A percentile compares a stretch with the other conserved stretches of the same genome.
Conservation (phyloP, 495 filamentous ascomycete species). For the Penicillium flavigenum region DNA sequence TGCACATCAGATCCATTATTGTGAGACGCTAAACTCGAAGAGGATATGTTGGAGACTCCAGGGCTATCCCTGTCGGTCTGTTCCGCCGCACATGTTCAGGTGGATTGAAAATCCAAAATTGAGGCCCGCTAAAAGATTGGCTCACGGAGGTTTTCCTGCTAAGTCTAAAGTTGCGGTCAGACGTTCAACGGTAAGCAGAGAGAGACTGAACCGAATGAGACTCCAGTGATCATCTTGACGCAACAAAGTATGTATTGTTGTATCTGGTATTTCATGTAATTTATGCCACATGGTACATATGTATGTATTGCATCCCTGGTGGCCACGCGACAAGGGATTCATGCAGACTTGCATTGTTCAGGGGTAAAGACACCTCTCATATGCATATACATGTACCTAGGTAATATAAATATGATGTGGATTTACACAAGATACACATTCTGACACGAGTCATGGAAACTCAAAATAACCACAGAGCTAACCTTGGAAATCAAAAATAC, state of each 20-base stretch:
- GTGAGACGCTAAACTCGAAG: constrained; percentile 2
- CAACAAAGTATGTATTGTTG: constrained; percentile 1
- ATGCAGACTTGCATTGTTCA: constrained; percentile 14
- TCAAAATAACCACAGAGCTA: neutral
- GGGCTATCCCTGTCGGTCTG: constrained; percentile 13
- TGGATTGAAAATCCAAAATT: constrained; percentile 18
- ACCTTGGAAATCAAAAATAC: too few species aligned
- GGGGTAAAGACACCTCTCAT: constrained; percentile 5
- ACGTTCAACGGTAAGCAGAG: constrained; percentile 12
- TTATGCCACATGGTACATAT: constrained; percentile 1
- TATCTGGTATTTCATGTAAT: neutral
- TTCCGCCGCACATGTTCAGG: constrained; percentile 11
- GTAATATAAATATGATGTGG: neutral
- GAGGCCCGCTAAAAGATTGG: constrained; percentile 17
- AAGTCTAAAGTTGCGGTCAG: constrained; percentile 23
- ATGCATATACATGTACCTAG: neutral
- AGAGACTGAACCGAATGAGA: constrained; percentile 1
- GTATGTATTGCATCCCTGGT: constrained; percentile 27
- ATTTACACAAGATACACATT: neutral
- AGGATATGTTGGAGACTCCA: neutral
- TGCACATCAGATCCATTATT: constrained; percentile 5
- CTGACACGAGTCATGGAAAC: constrained; percentile 9
- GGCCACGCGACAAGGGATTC: constrained; percentile 28
- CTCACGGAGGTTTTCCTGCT: constrained; percentile 21
- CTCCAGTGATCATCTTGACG: constrained; percentile 17